phyloP scores from a whole-genome alignment of 1,284 basidiomycete genomes.

The Ganoderma boninense region DNA sequence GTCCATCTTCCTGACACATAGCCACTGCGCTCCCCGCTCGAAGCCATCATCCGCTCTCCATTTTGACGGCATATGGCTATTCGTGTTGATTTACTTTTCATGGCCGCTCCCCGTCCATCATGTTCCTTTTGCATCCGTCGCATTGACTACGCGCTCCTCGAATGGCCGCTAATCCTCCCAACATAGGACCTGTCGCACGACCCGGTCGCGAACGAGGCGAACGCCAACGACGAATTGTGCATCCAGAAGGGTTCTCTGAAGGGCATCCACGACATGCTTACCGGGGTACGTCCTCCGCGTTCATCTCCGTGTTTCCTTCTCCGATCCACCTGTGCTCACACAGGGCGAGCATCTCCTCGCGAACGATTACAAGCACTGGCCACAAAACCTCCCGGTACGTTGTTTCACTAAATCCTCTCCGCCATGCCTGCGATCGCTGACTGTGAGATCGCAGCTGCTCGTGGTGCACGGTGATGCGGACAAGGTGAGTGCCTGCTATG shows the following conservation, averaged over 20 bases:
- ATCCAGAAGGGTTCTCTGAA: constrained; percentile 68
- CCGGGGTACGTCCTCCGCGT: constrained; percentile 53
- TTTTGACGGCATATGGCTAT: too few species aligned
- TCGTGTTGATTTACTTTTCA: too few species aligned
- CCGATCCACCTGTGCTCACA: background rate
- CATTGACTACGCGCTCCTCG: background rate
- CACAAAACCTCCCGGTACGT: constrained; percentile 70
- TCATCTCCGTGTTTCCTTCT: constrained; percentile 1
- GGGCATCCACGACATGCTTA: constrained; percentile 79
- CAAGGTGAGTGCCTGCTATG: constrained; percentile 48
- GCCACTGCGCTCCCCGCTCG: too few species aligned
- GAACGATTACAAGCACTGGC: constrained; percentile 71
- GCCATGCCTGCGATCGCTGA: background rate
- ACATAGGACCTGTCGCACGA: constrained; percentile 75
- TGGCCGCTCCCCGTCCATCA: too few species aligned
- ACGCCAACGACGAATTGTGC: constrained; percentile 73
- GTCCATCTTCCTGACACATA: too few species aligned
- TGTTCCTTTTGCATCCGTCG: background rate
- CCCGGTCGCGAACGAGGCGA: constrained; percentile 59
- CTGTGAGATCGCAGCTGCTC: constrained; percentile 54
- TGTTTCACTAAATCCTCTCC: background rate
- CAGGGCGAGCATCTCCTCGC: constrained; percentile 71
- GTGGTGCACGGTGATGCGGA: constrained; percentile 84
- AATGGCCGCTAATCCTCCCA: background rate
- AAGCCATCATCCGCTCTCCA: too few species aligned